Evolutionary conservation across 192 early-diverging fungal genomes (phyloP).

Genomic region (Entrophospora sp.): DNA sequence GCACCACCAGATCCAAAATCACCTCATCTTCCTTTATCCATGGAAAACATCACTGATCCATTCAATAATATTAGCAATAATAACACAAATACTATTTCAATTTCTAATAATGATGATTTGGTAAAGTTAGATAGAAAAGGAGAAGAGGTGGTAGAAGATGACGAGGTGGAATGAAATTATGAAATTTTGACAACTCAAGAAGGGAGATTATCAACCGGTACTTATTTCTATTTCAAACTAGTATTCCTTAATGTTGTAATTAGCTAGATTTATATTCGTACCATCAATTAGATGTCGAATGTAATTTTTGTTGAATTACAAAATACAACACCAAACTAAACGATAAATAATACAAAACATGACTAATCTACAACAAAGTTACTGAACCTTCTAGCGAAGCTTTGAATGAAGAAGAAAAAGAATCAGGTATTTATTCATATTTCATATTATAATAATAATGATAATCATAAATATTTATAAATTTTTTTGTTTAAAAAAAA

Average conservation of each 20-base stretch:
- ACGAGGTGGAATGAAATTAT: background rate
- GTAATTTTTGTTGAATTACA: no score
- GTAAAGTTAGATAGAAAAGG: background rate
- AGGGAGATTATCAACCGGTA: no score
- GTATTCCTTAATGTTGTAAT: no score
- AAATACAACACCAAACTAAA: no score
- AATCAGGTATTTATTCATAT: slow-evolving; percentile 14
- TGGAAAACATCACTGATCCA: background rate
- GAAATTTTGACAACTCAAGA: background rate
- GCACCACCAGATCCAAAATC: slow-evolving; percentile 19
- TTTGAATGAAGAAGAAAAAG: background rate
- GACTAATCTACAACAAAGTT: no score
- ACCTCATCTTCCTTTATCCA: slow-evolving; percentile 2
- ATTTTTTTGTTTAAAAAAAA: background rate
- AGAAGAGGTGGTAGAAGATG: background rate
- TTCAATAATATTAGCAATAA: background rate
- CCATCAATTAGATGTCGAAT: no score
- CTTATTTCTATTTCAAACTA: no score
- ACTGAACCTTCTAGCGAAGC: background rate
- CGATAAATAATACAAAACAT: no score
- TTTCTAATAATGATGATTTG: background rate
- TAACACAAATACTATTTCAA: background rate
- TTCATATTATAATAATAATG: background rate
- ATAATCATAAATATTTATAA: background rate
- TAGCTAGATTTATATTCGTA: no score